Base-by-base conservation (phyloP, 2,329 filamentous ascomycete species). In the Apiospora arundinis region DNA sequence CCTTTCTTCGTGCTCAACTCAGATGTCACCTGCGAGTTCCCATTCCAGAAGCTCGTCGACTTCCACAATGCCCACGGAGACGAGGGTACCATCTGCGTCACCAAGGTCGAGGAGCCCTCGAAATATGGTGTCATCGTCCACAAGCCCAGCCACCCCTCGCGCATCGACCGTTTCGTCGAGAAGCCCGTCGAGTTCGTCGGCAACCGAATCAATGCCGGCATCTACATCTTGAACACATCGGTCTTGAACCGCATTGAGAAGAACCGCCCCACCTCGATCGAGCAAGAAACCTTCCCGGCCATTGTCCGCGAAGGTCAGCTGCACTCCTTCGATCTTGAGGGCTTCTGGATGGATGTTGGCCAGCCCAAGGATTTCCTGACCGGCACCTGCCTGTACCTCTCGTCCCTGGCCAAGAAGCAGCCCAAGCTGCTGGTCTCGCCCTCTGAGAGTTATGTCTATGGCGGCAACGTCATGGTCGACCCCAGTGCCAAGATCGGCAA, bases 271-370 rank as follows among this genome's bases (percentile, higher is more conserved):
- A 98, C 95, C 68, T 97, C 95, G 8, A 99, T 98, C 81, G 95
- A 99, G 86, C 95, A 98, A 86, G 96, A 98, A 87, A 98, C 95
- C 45, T 99, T 99, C 93, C 95, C 95, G 66, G 91, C 94, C 77
- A 96, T 98, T 82, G 93, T 93, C 84, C 91, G 89, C 78, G 95
- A 98, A 78, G 94, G 94, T 75, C 90, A 95, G 83, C 87, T 98
- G 74, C 95, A 98, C 88, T 97, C 94, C 1, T 98, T 97, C 81
- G 95, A 98, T 81, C 90, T 98, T 42, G 95, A 98, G 76, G 95
- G 95, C 77, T 98, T 97, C 90, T 98, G 95, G 95, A 98, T 98
- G 95, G 95, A 98, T 78, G 94, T 99, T 75, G 95, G 95, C 78
- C 95, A 99, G 85, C 95, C 95, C 77, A 99, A 98, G 87, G 95